Conservation (phyloP, 2,329 filamentous ascomycete genomes). For the Cladosporium austrohemisphaericum region DNA sequence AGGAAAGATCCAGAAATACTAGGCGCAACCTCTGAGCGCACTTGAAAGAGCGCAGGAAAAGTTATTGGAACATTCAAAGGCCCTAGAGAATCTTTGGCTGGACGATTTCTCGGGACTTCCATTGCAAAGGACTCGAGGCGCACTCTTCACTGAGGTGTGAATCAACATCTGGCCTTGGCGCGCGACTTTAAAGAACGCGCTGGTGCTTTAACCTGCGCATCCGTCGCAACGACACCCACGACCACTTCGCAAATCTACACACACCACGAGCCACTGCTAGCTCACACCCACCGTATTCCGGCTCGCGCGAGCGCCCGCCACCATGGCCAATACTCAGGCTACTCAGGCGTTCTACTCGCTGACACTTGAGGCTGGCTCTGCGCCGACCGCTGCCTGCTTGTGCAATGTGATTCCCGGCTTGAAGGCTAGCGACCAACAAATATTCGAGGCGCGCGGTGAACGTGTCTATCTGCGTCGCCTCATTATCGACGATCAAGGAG, state of each 20-base stretch:
- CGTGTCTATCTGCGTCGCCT: constrained; percentile 83
- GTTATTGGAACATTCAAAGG: neutral
- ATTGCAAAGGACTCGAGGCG: too few species aligned
- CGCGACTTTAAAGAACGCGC: neutral
- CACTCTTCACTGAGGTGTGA: neutral
- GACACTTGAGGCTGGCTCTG: constrained; percentile 88
- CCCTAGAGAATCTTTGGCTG: neutral
- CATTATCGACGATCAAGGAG: constrained; percentile 58
- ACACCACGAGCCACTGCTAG: too few species aligned
- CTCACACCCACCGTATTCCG: too few species aligned
- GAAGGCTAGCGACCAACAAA: constrained; percentile 88
- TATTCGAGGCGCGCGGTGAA: constrained; percentile 88
- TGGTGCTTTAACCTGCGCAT: neutral
- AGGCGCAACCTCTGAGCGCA: constrained; percentile 2
- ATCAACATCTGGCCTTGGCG: neutral
- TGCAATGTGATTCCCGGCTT: constrained; percentile 80
- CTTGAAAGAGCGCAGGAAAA: constrained; percentile 1
- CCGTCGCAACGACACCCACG: constrained; percentile 1
- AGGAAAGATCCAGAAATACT: neutral
- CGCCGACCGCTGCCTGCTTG: constrained; percentile 83
- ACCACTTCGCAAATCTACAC: neutral
- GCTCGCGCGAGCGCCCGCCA: constrained; percentile 31
- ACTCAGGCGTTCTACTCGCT: constrained; percentile 95
- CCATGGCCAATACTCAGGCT: constrained; percentile 94
- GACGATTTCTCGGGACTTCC: neutral